A percentile compares a stretch with the other conserved stretches of the same genome.
Conservation (phyloP, 2,329 filamentous ascomycete species). For the Ceratocystis harringtonii region DNA sequence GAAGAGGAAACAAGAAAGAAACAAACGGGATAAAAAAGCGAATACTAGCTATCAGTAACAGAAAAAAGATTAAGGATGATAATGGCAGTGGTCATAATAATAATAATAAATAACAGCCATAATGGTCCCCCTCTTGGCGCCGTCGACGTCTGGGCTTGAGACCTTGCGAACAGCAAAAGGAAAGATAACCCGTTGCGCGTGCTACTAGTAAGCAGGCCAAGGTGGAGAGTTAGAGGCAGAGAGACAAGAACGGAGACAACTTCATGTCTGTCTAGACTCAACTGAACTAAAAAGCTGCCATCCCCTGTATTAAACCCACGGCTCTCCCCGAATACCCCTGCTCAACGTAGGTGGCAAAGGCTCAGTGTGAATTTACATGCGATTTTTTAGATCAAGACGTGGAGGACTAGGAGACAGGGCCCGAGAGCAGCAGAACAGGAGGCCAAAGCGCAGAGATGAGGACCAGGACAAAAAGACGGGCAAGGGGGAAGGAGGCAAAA, state of each 20-base stretch:
- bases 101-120: too few relatives aligned
- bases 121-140: too few relatives aligned
- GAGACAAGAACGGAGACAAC: background rate
- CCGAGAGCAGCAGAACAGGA: slow-evolving; percentile 1
- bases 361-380: background rate
- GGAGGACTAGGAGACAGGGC: background rate
- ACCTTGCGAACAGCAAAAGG: too few relatives aligned
- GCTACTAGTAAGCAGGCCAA: too few relatives aligned
- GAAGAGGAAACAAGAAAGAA: background rate
- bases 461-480: background rate
- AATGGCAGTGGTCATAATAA: too few relatives aligned
- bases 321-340: background rate
- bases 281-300: background rate
- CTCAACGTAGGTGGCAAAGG: background rate
- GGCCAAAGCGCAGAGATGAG: background rate
- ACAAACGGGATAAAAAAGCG: background rate
- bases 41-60: background rate
- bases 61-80: background rate
- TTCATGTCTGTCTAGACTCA: background rate
- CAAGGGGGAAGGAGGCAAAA: background rate
- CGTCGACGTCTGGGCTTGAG: too few relatives aligned
- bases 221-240: background rate
- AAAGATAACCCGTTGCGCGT: too few relatives aligned
- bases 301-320: background rate
- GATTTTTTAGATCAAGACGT: background rate